phyloP scores from a whole-genome alignment of 352 stramenopile species.

The Phytophthora tubulina region DNA sequence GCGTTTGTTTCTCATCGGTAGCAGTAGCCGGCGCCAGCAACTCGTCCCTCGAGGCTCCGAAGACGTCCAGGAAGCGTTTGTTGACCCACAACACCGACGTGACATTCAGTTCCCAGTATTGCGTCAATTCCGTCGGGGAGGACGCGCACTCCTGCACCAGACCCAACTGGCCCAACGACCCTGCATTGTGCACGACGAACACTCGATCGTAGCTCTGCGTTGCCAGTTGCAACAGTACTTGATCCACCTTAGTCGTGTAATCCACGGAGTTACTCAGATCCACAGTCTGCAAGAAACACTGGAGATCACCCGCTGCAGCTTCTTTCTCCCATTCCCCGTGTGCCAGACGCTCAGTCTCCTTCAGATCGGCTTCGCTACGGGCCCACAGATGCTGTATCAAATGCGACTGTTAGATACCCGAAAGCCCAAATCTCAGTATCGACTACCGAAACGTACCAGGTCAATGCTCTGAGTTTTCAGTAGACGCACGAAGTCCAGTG shows the following conservation, averaged over 20 bases:
- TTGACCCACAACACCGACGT: slow-evolving; percentile 89
- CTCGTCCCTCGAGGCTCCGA: slow-evolving; percentile 58
- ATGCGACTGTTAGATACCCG: background rate
- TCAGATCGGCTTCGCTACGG: slow-evolving; percentile 57
- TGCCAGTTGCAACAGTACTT: slow-evolving; percentile 40
- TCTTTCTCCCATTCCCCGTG: slow-evolving; percentile 39
- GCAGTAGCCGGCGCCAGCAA: slow-evolving; percentile 18
- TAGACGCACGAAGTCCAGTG: slow-evolving; percentile 70
- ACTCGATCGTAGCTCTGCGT: slow-evolving; percentile 53
- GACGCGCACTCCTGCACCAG: slow-evolving; percentile 59
- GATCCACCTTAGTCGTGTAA: slow-evolving; percentile 64
- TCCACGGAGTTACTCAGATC: slow-evolving; percentile 56
- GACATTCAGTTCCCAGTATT: slow-evolving; percentile 88
- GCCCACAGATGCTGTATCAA: slow-evolving; percentile 64
- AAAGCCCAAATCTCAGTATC: background rate
- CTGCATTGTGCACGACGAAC: slow-evolving; percentile 88
- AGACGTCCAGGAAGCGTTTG: slow-evolving; percentile 75
- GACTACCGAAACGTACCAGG: slow-evolving; percentile 44
- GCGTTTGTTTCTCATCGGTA: slow-evolving; percentile 11
- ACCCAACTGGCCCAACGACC: slow-evolving; percentile 74
- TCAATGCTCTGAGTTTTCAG: slow-evolving; percentile 51
- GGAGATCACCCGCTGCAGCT: slow-evolving; percentile 27
- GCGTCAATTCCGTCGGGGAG: slow-evolving; percentile 50
- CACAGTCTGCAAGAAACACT: slow-evolving; percentile 49
- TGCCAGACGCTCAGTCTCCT: slow-evolving; percentile 62